phyloP scores from a whole-genome alignment of 257 asterid species.

The Solanum gandarillasii region DNA sequence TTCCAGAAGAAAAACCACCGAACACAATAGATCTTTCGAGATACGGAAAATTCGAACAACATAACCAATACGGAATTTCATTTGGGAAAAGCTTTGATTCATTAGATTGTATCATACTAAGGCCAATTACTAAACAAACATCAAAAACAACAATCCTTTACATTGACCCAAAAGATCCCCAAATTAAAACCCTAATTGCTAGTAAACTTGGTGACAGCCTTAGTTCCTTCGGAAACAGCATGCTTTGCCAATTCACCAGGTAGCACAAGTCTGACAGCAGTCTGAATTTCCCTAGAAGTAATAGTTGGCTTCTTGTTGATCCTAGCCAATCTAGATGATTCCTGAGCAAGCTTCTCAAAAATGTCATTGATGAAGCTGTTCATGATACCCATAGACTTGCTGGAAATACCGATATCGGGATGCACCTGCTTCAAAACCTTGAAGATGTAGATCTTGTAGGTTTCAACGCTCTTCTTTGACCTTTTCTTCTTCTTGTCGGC shows the following conservation, averaged over 20 bases:
- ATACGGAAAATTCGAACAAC: rapidly evolving
- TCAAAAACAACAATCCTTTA: neutral
- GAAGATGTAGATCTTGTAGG: neutral
- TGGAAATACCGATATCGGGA: neutral
- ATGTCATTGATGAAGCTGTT: neutral
- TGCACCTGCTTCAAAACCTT: neutral
- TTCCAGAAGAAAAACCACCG: neutral
- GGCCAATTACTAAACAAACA: neutral
- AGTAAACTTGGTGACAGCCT: neutral
- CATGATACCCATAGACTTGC: neutral
- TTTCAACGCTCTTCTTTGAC: neutral
- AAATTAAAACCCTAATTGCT: neutral
- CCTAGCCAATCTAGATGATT: neutral
- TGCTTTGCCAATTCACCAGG: neutral
- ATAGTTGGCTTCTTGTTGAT: neutral
- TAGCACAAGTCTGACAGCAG: neutral
- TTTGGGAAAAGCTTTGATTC: neutral
- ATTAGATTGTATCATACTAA: neutral
- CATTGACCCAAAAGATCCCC: neutral
- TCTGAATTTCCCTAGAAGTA: neutral
- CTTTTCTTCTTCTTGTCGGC: neutral
- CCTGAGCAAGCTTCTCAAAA: neutral
- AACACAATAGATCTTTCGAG: rapidly evolving
- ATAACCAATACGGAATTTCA: neutral
- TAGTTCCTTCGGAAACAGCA: neutral